A percentile compares a stretch with the other conserved stretches of the same genome.
phyloP scores from a whole-genome alignment of 768 basidiomycete genomes.

The Psilocybe cyanescens region DNA sequence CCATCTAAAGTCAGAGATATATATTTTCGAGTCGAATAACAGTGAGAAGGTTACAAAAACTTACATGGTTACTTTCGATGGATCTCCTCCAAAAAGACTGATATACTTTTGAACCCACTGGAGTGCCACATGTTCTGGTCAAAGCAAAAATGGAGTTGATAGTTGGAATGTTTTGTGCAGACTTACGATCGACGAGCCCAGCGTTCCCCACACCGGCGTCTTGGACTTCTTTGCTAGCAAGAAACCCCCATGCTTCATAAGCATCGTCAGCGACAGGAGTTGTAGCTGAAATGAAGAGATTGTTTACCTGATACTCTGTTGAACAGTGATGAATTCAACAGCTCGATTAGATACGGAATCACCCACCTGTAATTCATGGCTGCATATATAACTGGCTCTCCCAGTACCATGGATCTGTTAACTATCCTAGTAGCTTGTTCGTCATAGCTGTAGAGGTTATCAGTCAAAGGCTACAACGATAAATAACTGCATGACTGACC shows the following conservation, averaged over 20 bases:
- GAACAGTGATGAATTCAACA: not conserved
- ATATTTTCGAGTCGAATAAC: too few relatives aligned
- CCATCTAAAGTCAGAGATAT: constrained; percentile 27
- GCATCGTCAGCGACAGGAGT: not conserved
- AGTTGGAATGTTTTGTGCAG: not conserved
- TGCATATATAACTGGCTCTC: constrained; percentile 52
- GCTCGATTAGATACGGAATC: too few relatives aligned
- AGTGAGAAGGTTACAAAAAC: not conserved
- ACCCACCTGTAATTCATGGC: constrained; percentile 53
- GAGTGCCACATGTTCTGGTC: constrained; percentile 42
- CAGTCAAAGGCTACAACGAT: not conserved
- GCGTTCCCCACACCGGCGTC: constrained; percentile 30
- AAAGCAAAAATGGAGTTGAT: not conserved
- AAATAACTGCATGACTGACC: constrained; percentile 7
- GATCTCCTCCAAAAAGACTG: constrained; percentile 58
- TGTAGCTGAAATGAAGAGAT: not conserved
- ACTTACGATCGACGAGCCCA: constrained; percentile 36
- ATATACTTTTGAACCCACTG: constrained; percentile 64
- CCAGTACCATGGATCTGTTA: constrained; percentile 43
- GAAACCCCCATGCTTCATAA: constrained; percentile 30
- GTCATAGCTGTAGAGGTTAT: constrained; percentile 36
- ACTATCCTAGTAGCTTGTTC: constrained; percentile 40
- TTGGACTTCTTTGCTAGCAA: constrained; percentile 34
- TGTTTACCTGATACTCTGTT: constrained; percentile 26
- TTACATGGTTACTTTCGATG: constrained; percentile 46